Conservation (phyloP, 495 filamentous ascomycete species). For the Aspergillus incahuasiensis region DNA sequence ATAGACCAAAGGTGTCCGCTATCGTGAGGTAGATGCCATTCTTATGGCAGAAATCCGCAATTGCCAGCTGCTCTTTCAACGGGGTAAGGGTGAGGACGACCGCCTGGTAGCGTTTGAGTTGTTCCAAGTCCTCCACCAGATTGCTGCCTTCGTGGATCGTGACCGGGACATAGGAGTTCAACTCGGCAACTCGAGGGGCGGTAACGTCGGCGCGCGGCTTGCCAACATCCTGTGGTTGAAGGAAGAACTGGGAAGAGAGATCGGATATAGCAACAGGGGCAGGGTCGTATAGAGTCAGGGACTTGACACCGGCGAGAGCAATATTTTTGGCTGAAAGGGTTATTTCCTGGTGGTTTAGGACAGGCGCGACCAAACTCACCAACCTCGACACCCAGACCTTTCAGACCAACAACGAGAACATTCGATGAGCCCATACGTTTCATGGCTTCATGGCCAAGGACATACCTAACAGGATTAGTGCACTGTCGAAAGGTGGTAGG, state of each 20-base stretch:
- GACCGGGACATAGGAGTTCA: conserved; percentile 95
- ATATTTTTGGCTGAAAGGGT: conserved; percentile 82
- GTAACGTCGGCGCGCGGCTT: conserved; percentile 85
- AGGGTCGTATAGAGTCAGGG: conserved; percentile 81
- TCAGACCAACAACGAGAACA: conserved; percentile 85
- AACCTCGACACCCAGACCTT: conserved; percentile 95
- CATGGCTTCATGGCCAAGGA: conserved; percentile 98
- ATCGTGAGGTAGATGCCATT: conserved; percentile 88
- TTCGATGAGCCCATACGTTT: conserved; percentile 97
- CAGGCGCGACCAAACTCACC: conserved; percentile 38
- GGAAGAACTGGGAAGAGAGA: conserved; percentile 95
- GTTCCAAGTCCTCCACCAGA: conserved; percentile 63
- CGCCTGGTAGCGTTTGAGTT: conserved; percentile 83
- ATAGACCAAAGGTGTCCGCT: conserved; percentile 85
- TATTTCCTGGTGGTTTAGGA: conserved; percentile 7
- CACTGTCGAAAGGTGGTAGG: background rate
- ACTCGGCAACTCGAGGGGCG: conserved; percentile 82
- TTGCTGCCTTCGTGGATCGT: conserved; percentile 61
- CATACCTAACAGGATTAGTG: conserved; percentile 52
- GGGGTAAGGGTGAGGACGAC: conserved; percentile 85
- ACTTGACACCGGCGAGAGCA: conserved; percentile 90
- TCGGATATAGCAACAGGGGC: conserved; percentile 76
- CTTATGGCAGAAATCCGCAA: conserved; percentile 88
- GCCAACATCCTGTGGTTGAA: conserved; percentile 81
- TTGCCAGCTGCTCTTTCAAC: conserved; percentile 68